phyloP scores from a whole-genome alignment of 2,329 filamentous ascomycete genomes.

The Stagonosporopsis chrysanthemi region DNA sequence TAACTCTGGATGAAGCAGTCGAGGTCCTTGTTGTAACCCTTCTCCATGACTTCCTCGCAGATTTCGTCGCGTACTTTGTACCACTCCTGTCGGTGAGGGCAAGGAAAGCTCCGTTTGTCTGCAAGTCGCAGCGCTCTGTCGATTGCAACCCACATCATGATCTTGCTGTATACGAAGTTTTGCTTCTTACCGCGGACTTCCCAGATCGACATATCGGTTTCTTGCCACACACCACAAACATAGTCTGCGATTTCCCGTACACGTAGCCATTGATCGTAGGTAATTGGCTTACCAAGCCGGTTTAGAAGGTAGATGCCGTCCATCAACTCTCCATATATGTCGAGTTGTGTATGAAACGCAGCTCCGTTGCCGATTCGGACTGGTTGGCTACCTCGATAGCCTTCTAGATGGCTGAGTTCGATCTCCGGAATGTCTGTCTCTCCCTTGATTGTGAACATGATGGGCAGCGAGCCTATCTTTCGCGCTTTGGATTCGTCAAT shows the following conservation, averaged over 20 bases:
- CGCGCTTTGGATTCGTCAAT: constrained; percentile 67
- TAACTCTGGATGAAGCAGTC: constrained; percentile 79
- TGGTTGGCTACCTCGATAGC: constrained; percentile 73
- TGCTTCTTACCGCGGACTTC: constrained; percentile 79
- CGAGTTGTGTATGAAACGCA: constrained; percentile 77
- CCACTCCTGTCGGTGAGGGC: constrained; percentile 73
- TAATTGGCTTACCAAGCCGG: constrained; percentile 76
- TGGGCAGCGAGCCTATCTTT: constrained; percentile 69
- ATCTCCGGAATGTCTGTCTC: constrained; percentile 76
- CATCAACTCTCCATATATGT: constrained; percentile 82
- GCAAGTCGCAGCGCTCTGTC: constrained; percentile 76
- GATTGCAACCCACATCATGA: constrained; percentile 84
- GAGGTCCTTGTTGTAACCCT: constrained; percentile 75
- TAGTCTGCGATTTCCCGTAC: constrained; percentile 75
- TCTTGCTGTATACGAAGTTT: constrained; percentile 81
- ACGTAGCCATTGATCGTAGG: constrained; percentile 78
- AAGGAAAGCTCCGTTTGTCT: constrained; percentile 78
- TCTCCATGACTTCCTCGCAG: constrained; percentile 80
- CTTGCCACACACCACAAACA: constrained; percentile 70
- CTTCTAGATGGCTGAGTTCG: constrained; percentile 73
- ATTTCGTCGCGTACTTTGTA: constrained; percentile 70
- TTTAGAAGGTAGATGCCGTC: constrained; percentile 81
- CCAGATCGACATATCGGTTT: constrained; percentile 83
- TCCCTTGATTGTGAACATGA: constrained; percentile 77
- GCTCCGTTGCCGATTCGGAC: constrained; percentile 81